Percentiles rank a stretch among this genome's conserved stretches.
Evolutionary conservation across 148 eudicot species (phyloP).

Genomic region (Rheum nobile): DNA sequence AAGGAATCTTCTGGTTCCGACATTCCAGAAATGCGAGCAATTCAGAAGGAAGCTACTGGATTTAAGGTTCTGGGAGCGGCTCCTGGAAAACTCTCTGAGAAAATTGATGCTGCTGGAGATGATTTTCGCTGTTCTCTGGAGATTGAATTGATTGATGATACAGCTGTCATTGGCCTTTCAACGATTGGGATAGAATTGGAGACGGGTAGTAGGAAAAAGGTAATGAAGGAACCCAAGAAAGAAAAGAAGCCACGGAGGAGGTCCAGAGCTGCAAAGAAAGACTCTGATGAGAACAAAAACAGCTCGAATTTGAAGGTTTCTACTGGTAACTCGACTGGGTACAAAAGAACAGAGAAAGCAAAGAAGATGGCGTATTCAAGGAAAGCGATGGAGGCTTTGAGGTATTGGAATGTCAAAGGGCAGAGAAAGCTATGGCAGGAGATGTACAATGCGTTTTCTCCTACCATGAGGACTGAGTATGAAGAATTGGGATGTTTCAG

Average conservation of each 20-base stretch:
- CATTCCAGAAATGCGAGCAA: not conserved
- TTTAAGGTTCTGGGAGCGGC: not conserved
- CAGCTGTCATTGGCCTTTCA: constrained; percentile 21
- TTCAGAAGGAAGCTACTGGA: not conserved
- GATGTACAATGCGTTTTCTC: constrained; percentile 27
- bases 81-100: not conserved
- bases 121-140: constrained; percentile 14
- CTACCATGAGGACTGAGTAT: constrained; percentile 33
- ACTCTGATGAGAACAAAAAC: constrained; percentile 1
- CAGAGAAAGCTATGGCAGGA: constrained; percentile 42
- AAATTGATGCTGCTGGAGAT: not conserved
- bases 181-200: not conserved
- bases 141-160: constrained; percentile 31
- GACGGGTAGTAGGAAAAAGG: constrained; percentile 7
- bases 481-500: constrained; percentile 29
- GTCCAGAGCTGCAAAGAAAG: constrained; percentile 16
- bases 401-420: constrained; percentile 27
- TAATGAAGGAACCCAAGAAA: constrained; percentile 3
- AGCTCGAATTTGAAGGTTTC: constrained; percentile 9
- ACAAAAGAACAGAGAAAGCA: constrained; percentile 5
- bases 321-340: not conserved
- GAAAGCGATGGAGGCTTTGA: constrained; percentile 34
- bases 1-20: not conserved
- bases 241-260: constrained; percentile 18
- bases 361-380: constrained; percentile 25